Evolutionary conservation across 2,329 filamentous ascomycete species (phyloP).

Genomic region (Sclerotinia subarctica): DNA sequence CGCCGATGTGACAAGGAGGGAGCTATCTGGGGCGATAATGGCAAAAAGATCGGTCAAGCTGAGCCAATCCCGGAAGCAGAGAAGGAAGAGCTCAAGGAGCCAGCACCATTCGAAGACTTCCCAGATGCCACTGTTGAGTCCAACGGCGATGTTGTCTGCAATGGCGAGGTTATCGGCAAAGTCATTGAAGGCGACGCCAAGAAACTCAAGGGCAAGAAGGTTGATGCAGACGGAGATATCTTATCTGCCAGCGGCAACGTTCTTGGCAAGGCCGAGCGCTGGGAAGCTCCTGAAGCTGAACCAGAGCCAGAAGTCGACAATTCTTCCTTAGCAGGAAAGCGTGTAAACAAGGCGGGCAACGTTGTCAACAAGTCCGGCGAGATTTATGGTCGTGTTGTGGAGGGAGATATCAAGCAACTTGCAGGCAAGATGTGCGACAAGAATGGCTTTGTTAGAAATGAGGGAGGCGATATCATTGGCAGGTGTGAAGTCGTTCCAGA

Average conservation of each 20-base stretch:
- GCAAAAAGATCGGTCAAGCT: constrained; percentile 64
- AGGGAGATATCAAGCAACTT: constrained; percentile 62
- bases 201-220: constrained; percentile 60
- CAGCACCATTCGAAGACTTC: constrained; percentile 56
- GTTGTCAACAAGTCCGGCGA: constrained; percentile 53
- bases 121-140: constrained; percentile 52
- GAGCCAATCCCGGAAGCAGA: constrained; percentile 60
- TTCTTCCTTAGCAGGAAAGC: constrained; percentile 64
- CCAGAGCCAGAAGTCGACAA: constrained; percentile 52
- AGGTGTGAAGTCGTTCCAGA: constrained; percentile 65
- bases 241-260: constrained; percentile 64
- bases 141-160: constrained; percentile 51
- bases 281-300: constrained; percentile 50
- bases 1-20: constrained; percentile 64
- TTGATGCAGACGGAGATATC: constrained; percentile 68
- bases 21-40: constrained; percentile 67
- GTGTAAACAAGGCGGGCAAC: constrained; percentile 68
- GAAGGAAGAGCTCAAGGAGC: constrained; percentile 46
- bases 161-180: constrained; percentile 55
- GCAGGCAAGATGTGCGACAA: constrained; percentile 69
- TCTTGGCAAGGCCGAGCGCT: constrained; percentile 65
- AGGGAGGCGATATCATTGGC: constrained; percentile 68
- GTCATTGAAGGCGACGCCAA: constrained; percentile 63
- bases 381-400: constrained; percentile 63
- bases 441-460: constrained; percentile 68